Conservation (phyloP, 139 green algal species). For the Tetradesmus lagerheimii region DNA sequence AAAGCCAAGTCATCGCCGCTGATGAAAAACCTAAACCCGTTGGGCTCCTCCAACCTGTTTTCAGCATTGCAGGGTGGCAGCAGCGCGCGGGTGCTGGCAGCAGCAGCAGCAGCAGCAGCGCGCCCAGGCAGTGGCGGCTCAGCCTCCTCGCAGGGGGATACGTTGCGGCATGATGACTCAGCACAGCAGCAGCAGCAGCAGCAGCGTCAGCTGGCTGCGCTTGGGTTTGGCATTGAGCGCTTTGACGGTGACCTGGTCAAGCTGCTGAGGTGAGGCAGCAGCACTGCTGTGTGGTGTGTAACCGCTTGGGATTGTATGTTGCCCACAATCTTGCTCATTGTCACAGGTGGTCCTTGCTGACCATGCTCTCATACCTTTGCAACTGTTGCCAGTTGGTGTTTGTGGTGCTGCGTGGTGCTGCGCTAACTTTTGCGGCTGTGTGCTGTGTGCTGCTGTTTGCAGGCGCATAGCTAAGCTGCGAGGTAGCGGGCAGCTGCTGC, state of each 20-base stretch:
- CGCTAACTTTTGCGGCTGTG: too few relatives aligned
- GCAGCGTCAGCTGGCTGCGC: neutral
- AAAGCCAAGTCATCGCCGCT: neutral
- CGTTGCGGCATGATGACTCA: neutral
- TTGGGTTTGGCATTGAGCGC: neutral
- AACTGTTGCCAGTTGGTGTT: too few relatives aligned
- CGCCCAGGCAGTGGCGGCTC: neutral
- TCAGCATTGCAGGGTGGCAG: neutral
- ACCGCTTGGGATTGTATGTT: too few relatives aligned
- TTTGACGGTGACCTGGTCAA: constrained; percentile 20
- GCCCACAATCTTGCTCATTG: too few relatives aligned
- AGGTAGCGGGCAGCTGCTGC: constrained; percentile 63
- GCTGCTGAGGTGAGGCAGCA: constrained; percentile 24
- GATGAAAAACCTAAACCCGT: neutral
- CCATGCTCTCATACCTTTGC: too few relatives aligned
- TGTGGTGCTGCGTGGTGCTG: too few relatives aligned
- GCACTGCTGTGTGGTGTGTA: neutral
- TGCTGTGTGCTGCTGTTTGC: neutral
- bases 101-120: constrained; percentile 12
- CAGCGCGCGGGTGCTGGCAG: neutral
- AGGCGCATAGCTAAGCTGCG: constrained; percentile 45
- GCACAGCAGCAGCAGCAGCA: constrained; percentile 10
- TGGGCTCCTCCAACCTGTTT: neutral
- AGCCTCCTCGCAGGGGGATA: neutral
- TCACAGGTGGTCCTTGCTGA: too few relatives aligned